These are phyloP conservation scores for Teunomyces tritomae DNA, from an alignment of 805 yeast genomes.

Conservation along the genomic window DNA sequence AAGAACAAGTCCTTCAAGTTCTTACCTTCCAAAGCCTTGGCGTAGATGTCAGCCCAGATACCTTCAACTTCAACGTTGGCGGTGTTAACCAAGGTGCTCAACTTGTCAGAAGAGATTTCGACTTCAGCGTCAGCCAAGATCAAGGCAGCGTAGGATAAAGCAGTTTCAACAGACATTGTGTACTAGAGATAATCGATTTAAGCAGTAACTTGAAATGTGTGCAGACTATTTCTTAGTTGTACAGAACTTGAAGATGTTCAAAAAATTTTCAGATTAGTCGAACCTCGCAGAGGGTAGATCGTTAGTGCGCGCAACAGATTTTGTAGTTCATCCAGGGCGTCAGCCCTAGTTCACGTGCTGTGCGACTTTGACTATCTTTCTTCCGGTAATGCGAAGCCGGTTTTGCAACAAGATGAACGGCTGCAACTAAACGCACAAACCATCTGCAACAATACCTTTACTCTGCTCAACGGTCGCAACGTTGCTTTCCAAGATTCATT, in stretches of 20 bases:
- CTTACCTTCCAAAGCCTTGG: slow-evolving; percentile 47
- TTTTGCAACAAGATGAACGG: not conserved
- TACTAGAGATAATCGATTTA: slow-evolving; percentile 51
- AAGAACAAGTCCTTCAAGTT: slow-evolving; percentile 49
- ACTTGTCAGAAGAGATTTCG: slow-evolving; percentile 46
- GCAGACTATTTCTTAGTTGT: slow-evolving; percentile 49
- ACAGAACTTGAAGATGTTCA: not conserved
- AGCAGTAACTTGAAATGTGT: slow-evolving; percentile 29
- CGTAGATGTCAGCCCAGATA: slow-evolving; percentile 48
- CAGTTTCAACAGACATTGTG: slow-evolving; percentile 46
- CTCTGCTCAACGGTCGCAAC: not conserved
- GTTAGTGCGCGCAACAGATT: slow-evolving; percentile 1
- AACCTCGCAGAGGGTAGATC: not conserved
- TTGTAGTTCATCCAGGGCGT: not conserved
- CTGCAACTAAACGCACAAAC: not conserved
- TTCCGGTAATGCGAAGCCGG: not conserved
- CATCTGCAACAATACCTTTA: not conserved
- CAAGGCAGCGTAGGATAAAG: slow-evolving; percentile 51
- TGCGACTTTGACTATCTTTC: not conserved
- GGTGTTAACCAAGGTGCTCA: slow-evolving; percentile 36
- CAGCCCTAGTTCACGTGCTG: not conserved
- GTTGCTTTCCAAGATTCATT: not conserved
- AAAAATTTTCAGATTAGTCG: slow-evolving; percentile 2
- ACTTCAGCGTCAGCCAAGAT: slow-evolving; percentile 48
- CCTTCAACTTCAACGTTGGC: slow-evolving; percentile 46